Conservation (phyloP, 306 rosid species). For the Cicer pinnatifidum region DNA sequence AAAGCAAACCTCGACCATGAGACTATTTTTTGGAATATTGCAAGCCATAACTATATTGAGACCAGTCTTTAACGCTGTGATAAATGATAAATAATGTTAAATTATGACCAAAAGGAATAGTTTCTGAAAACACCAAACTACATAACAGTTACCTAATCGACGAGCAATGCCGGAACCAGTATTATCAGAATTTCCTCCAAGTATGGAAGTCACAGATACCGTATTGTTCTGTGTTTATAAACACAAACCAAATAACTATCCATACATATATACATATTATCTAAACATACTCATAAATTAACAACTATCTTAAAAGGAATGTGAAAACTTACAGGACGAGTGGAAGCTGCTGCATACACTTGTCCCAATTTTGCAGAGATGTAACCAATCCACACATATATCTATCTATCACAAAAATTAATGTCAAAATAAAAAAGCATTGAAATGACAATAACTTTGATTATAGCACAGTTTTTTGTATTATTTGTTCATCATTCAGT, state of each 20-base stretch:
- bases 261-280: constrained; percentile 2
- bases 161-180: constrained; percentile 88
- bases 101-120: background rate
- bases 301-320: constrained; percentile 15
- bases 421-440: constrained; percentile 4
- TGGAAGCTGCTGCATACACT: constrained; percentile 84
- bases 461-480: background rate
- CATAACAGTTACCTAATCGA: constrained; percentile 62
- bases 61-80: constrained; percentile 79
- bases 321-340: constrained; percentile 66
- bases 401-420: constrained; percentile 61
- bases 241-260: constrained; percentile 10
- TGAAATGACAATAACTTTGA: constrained; percentile 10
- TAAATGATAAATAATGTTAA: constrained; percentile 33
- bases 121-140: background rate
- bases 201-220: constrained; percentile 74
- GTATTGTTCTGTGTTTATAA: constrained; percentile 53
- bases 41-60: constrained; percentile 81
- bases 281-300: background rate
- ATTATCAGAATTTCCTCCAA: constrained; percentile 87
- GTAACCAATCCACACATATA: constrained; percentile 88
- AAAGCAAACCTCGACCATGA: constrained; percentile 73
- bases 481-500: too few species aligned
- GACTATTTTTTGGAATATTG: constrained; percentile 75
- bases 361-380: constrained; percentile 77